Percentiles rank a stretch among this genome's conserved stretches.
phyloP scores from a whole-genome alignment of 140 eudicot genomes.

The Anethum foeniculum region DNA sequence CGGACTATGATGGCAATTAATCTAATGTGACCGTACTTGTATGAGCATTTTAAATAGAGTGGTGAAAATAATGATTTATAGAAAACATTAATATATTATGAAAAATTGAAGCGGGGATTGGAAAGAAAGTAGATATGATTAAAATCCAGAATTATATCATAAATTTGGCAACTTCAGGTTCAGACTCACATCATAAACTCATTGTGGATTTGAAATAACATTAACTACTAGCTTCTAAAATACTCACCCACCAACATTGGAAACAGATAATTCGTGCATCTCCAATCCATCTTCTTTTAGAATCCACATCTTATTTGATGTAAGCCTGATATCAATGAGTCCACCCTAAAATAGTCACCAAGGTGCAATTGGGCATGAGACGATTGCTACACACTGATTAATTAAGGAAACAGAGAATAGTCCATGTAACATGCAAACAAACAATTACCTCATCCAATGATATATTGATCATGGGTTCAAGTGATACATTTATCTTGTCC shows the following conservation, averaged over 20 bases:
- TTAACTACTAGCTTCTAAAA: constrained; percentile 11
- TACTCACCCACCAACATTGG: constrained; percentile 39
- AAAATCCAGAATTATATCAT: not conserved
- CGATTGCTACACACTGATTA: not conserved
- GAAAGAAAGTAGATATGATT: not conserved
- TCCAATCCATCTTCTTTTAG: constrained; percentile 67
- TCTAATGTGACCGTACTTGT: not conserved
- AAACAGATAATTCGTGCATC: constrained; percentile 31
- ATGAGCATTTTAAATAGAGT: not conserved
- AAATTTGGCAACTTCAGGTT: not conserved
- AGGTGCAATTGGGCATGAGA: constrained; percentile 1
- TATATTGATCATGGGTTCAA: constrained; percentile 53
- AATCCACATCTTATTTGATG: constrained; percentile 63
- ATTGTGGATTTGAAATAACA: not conserved
- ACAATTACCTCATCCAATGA: constrained; percentile 56
- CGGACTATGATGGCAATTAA: not conserved
- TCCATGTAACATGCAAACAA: not conserved
- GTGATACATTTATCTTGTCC: constrained; percentile 38
- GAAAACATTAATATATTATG: not conserved
- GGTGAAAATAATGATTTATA: not conserved
- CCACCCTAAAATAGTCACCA: constrained; percentile 40
- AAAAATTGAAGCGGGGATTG: not conserved
- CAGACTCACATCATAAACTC: not conserved
- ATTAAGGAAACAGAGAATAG: constrained; percentile 13
- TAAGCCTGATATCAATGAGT: constrained; percentile 59